Evolutionary conservation across 768 basidiomycete genomes (phyloP), one percentile per base, ranked within the genome.

Genomic region (Crassisporium funariophilum): DNA sequence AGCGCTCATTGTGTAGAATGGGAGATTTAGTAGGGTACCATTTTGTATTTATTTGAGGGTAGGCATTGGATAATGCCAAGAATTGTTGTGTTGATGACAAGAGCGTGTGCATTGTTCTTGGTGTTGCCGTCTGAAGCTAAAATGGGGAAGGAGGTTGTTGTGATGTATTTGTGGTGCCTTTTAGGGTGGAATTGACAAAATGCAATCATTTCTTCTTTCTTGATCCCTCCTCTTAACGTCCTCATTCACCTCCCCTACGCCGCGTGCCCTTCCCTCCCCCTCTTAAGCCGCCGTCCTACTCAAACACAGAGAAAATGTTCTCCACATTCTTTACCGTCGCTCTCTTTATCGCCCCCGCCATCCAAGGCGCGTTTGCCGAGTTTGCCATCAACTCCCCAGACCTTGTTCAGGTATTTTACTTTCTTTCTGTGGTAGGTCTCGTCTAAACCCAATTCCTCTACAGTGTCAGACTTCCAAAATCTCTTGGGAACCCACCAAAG

Each of bases 291-390:
- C 39, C 51, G 35, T 35, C 52, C 54, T 53, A 54, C 48, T 56
- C 50, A 57, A 58, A 63, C 66, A 56, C 59, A 62, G 52, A 56
- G 67, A 78, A 65, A 68, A 91, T 91, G 89, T 83, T 83, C 78
- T 71, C 81, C 73, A 87, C 89, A 70, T 69, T 91, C 87, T 41
- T 88, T 88, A 76, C 78, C 50, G 63, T 80, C 70, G 74, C 85
- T 59, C 79, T 90, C 83, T 68, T 89, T 72, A 66, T 77, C 60
- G 61, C 72, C 55, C 70, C 83, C 64, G 76, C 76, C 64, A 56
- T 80, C 59, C 72, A 61, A 52, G 70, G 70, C 60, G 82, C 72
- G 44, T 55, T 77, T 44, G 83, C 87, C 47, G 72, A 67, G 15
- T 77, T 88, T 55, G 60, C 67, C 33, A 69, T 89, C 57, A 60